Percentiles rank a stretch among this genome's conserved stretches.
phyloP scores from a whole-genome alignment of 495 filamentous ascomycete species.

The Lophiostoma macrostomum region DNA sequence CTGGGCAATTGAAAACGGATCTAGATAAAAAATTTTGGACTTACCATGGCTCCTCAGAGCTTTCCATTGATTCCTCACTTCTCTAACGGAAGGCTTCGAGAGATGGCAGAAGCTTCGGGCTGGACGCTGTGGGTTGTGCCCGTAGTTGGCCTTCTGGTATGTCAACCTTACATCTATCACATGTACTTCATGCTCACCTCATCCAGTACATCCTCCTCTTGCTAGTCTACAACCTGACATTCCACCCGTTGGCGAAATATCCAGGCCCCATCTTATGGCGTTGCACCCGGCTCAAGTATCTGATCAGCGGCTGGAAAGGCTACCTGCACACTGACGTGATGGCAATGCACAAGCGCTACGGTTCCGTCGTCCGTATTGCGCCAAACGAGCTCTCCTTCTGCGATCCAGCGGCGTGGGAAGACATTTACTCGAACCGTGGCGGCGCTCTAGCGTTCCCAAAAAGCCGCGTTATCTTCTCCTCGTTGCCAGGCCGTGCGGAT shows the following conservation, averaged over 20 bases:
- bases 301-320: neutral
- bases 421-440: constrained; percentile 32
- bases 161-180: too few relatives aligned
- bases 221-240: constrained; percentile 45
- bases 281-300: neutral
- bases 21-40: too few relatives aligned
- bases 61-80: too few relatives aligned
- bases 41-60: too few relatives aligned
- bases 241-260: constrained; percentile 42
- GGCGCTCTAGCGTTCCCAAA: constrained; percentile 31
- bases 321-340: neutral
- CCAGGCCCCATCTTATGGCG: constrained; percentile 7
- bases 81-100: too few relatives aligned
- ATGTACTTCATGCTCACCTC: too few relatives aligned
- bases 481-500: constrained; percentile 16
- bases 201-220: constrained; percentile 1
- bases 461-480: constrained; percentile 30
- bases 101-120: too few relatives aligned
- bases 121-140: too few relatives aligned
- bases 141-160: too few relatives aligned
- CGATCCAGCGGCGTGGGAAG: constrained; percentile 29
- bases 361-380: constrained; percentile 30
- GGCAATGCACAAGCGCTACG: constrained; percentile 3
- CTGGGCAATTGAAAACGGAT: too few relatives aligned
- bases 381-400: constrained; percentile 39